Base-by-base conservation (phyloP, 805 yeast species). In the Metschnikowia borealis region DNA sequence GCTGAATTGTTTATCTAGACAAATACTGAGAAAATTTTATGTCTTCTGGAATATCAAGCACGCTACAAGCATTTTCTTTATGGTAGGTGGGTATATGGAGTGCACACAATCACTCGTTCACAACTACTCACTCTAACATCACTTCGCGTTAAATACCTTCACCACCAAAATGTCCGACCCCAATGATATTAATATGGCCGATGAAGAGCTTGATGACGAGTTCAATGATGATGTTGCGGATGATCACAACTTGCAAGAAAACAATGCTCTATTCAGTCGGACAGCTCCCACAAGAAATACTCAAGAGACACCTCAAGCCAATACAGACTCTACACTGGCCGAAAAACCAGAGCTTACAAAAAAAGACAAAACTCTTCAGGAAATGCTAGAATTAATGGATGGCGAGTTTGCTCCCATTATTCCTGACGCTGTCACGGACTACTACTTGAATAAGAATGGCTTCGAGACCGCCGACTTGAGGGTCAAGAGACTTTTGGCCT, bases 401-500 rank as follows among this genome's bases (percentile, higher is more conserved):
- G 75, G 70, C 2, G 97, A 90, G 52, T 89, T 85, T 64, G 89
- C 96, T 3, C 99, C 99, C 2, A 85, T 92, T 33, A 94, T 94
- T 38, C 99, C 99, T 0, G 98, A 94, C 64, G 91, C 96, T 0
- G 97, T 94, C 10, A 87, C 96, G 0, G 97, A 92, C 63, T 94
- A 90, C 65, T 94, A 92, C 61, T 70, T 92, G 47, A 81, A 89
- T 21, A 85, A 85, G 61, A 85, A 89, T 54, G 97, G 97, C 37
- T 84, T 94, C 60, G 85, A 84, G 51, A 82, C 94, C 26, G 77
- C 85, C 37, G 96, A 92, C 64, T 71, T 81, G 13, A 79, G 90
- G 38, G 66, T 71, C 50, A 91, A 90, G 66, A 76, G 98, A 48
- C 71, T 94, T 35, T 73, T 94, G 44, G 97, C 98, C 0, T 73